These are phyloP conservation scores for Mycena filopes DNA, from an alignment of 768 basidiomycete species.

Conservation along the genomic window DNA sequence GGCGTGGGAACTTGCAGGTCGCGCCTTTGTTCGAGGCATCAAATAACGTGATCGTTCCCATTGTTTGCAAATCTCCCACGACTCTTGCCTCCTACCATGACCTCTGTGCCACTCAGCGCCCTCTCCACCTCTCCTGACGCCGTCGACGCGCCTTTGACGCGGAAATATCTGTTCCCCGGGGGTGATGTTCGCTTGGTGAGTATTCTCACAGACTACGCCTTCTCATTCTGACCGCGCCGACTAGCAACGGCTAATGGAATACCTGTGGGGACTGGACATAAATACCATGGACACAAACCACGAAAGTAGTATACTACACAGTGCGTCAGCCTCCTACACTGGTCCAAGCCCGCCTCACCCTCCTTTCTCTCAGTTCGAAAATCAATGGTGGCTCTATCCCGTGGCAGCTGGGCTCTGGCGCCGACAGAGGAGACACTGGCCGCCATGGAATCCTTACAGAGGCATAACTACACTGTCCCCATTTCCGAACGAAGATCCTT, in stretches of 20 bases:
- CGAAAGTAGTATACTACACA: background rate
- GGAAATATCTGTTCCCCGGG: background rate
- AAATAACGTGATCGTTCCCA: too few relatives aligned
- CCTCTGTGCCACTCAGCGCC: background rate
- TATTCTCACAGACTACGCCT: background rate
- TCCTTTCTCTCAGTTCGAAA: background rate
- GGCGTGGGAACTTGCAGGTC: too few relatives aligned
- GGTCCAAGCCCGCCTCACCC: background rate
- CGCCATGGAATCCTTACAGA: background rate
- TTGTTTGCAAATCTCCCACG: too few relatives aligned
- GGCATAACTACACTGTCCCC: background rate
- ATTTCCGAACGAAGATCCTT: conserved; percentile 12
- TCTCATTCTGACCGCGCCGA: background rate
- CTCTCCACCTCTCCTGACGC: background rate
- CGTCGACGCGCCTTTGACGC: background rate
- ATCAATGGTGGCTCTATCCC: background rate
- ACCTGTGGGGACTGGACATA: conserved; percentile 11
- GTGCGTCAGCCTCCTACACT: background rate
- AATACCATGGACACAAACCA: conserved; percentile 6
- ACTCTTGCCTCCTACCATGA: background rate
- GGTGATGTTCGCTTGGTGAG: background rate
- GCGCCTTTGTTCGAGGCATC: too few relatives aligned
- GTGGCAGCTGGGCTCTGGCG: background rate
- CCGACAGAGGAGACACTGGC: conserved; percentile 14
- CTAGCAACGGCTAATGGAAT: conserved; percentile 7